Evolutionary conservation across 2,329 filamentous ascomycete genomes (phyloP).

Genomic region (Didymella sp.): DNA sequence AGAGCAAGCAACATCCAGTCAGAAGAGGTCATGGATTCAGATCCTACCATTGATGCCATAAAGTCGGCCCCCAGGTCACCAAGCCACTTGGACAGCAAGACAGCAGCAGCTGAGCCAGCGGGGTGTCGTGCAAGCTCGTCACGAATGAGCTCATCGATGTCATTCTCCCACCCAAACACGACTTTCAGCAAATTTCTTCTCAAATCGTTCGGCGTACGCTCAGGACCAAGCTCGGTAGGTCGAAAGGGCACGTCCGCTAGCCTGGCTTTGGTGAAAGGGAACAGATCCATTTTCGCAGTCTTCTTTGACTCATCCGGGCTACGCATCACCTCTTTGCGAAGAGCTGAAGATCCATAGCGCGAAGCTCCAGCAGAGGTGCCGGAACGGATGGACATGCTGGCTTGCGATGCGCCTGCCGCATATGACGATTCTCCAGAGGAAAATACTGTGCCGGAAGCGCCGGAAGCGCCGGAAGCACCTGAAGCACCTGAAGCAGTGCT

Average conservation of each 20-base stretch:
- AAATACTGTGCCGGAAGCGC: constrained; percentile 69
- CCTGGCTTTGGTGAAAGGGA: constrained; percentile 82
- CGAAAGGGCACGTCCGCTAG: constrained; percentile 84
- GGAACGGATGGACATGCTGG: constrained; percentile 65
- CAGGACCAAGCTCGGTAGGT: constrained; percentile 63
- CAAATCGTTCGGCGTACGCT: constrained; percentile 70
- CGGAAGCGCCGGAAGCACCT: constrained; percentile 53
- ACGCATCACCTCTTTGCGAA: constrained; percentile 80
- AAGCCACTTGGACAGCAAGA: constrained; percentile 91
- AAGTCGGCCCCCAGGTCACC: constrained; percentile 83
- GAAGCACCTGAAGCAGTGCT: constrained; percentile 49
- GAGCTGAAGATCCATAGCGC: constrained; percentile 65
- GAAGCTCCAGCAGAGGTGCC: constrained; percentile 58
- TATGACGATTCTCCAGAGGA: constrained; percentile 68
- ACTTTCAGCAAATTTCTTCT: constrained; percentile 89
- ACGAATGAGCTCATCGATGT: constrained; percentile 78
- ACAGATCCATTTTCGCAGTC: constrained; percentile 71
- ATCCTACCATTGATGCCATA: constrained; percentile 75
- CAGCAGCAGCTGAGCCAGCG: constrained; percentile 74
- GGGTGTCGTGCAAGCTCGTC: constrained; percentile 83
- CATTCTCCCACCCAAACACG: constrained; percentile 93
- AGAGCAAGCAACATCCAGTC: constrained; percentile 98
- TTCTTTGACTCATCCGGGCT: constrained; percentile 75
- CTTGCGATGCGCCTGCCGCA: constrained; percentile 49
- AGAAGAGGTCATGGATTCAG: constrained; percentile 86